Conservation (phyloP, 2,329 filamentous ascomycete genomes). For the Ophiostoma sp. region DNA sequence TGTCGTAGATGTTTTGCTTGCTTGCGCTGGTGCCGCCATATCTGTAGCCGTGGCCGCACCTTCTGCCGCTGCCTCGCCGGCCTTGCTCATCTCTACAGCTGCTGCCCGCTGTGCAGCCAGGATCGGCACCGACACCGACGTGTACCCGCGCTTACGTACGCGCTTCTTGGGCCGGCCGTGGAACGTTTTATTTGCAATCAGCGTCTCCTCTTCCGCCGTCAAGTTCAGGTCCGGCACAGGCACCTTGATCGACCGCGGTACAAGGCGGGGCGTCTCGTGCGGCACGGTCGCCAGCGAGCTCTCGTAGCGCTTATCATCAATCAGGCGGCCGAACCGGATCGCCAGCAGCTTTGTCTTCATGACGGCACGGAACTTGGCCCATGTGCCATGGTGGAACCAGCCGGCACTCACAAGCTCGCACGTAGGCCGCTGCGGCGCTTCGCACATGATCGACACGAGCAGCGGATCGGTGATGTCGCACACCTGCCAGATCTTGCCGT, state of each 20-base stretch:
- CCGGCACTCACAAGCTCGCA: conserved; percentile 64
- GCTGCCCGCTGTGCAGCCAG: conserved; percentile 14
- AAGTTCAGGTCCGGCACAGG: conserved; percentile 39
- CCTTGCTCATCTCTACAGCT: not conserved
- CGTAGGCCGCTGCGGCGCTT: conserved; percentile 51
- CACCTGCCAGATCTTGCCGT: conserved; percentile 90
- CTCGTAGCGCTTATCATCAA: conserved; percentile 37
- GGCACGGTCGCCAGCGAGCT: conserved; percentile 35
- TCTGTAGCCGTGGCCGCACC: not conserved
- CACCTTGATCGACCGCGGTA: conserved; percentile 34
- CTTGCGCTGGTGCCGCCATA: not conserved
- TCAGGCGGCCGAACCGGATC: conserved; percentile 54
- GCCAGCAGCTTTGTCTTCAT: conserved; percentile 81
- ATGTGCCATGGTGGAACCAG: conserved; percentile 77
- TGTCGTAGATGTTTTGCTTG: not conserved
- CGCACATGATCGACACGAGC: conserved; percentile 60
- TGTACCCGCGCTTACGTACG: conserved; percentile 21
- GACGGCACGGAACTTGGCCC: conserved; percentile 77
- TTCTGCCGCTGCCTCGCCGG: conserved; percentile 5
- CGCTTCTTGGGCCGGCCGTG: conserved; percentile 25
- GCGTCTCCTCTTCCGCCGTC: conserved; percentile 35
- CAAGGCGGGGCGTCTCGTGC: conserved; percentile 34
- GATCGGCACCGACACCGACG: conserved; percentile 27
- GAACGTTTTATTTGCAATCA: conserved; percentile 24
- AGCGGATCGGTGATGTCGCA: conserved; percentile 85